These are phyloP conservation scores for Pythium phragmiticola DNA, from an alignment of 352 stramenopile genomes.

Conservation along the genomic window DNA sequence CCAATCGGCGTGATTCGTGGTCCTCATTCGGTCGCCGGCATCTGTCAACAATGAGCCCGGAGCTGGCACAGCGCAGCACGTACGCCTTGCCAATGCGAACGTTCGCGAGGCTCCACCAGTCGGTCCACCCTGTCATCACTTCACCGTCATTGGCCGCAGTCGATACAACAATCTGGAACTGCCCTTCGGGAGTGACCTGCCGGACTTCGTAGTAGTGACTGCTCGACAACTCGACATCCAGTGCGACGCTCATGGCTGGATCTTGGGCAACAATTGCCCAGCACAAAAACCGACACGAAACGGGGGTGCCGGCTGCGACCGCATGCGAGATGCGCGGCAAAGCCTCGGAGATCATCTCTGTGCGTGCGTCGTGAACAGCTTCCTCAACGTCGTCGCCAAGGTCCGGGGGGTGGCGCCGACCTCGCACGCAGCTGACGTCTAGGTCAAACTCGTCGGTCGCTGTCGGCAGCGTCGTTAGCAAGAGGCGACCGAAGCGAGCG, in stretches of 20 bases:
- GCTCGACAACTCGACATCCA: not conserved
- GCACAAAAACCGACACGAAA: not conserved
- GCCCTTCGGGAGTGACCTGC: not conserved
- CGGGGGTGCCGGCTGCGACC: not conserved
- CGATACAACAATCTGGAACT: not conserved
- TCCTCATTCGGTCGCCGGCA: not conserved
- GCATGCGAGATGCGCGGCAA: not conserved
- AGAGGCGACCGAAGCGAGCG: not conserved
- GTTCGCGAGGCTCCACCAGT: not conserved
- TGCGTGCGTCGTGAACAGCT: not conserved
- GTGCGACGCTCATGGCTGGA: not conserved
- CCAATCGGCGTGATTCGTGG: not conserved
- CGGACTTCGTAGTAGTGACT: not conserved
- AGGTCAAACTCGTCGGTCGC: conserved; percentile 3
- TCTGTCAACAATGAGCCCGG: not conserved
- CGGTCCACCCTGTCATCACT: not conserved
- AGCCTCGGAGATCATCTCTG: not conserved
- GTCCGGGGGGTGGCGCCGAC: not conserved
- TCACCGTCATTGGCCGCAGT: not conserved
- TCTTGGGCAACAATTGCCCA: not conserved
- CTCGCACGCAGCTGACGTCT: not conserved
- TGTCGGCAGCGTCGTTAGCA: not conserved
- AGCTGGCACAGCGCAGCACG: not conserved
- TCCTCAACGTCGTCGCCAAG: not conserved
- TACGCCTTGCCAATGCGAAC: not conserved